Evolutionary conservation across 2,329 filamentous ascomycete genomes (phyloP), one percentile per base, ranked within the genome.

Genomic region (Cadophora sp.): DNA sequence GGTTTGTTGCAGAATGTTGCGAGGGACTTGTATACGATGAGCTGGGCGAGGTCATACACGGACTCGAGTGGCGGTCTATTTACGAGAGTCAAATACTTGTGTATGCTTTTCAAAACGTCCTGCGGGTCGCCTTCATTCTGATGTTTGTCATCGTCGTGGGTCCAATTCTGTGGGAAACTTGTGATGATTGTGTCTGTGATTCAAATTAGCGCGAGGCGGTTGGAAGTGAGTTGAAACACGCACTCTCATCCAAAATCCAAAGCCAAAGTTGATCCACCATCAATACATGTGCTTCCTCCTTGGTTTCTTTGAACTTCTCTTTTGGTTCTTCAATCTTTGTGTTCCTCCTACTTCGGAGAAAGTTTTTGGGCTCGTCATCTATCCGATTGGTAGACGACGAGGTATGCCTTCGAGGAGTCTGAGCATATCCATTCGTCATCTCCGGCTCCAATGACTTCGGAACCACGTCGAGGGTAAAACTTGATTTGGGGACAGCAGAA

Each of bases 241-340:
- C 72, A 70, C 70, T 20, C 36, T 73, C 74, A 53, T 80, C 79
- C 0, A 81, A 64, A 41, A 81, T 76, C 79, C 79, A 81, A 71
- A 81, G 74, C 80, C 80, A 81, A 0, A 81, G 75, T 59, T 81
- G 80, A 48, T 81, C 80, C 2, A 80, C 79, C 80, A 81, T 81
- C 11, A 81, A 64, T 0, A 81, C 64, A 27, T 59, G 58, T 16
- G 43, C 27, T 55, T 55, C 27, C n/a, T 62, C 50, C 33, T 55
- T 55, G 16, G 30, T 27, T n/a, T 55, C 51, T 4, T 20, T 24
- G 30, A 33, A 55, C 1, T 33, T 13, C 16, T 55, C 51, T 36
- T 33, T 18, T 8, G 11, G 20, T 6, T 55, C 27, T 16, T 55
- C 51, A 8, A 55, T 14, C 27, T n/a, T 36, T 11, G 51, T 55